Base-by-base conservation (phyloP, 805 yeast species). In the Candida incommunis region DNA sequence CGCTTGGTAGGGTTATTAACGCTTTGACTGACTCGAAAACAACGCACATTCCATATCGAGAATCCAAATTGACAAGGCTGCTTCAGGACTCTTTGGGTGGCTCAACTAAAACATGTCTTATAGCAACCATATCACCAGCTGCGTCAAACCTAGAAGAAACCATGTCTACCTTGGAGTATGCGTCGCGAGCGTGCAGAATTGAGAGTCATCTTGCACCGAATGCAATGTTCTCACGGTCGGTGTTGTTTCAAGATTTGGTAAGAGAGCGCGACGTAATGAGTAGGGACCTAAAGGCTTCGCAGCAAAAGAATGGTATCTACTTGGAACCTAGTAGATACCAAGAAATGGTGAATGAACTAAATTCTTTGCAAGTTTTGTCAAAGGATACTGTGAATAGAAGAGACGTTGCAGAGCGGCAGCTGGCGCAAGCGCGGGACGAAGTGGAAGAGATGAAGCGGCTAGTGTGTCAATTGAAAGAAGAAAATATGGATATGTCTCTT, bases 11-110 rank as follows among this genome's bases (percentile, higher is more conserved):
- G 58, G 94, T 86, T 15, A 84, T 87, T 37, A 76, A 82, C 53
- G 75, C 86, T 0, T 70, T 88, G 41, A 80, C 94, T 0, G 88
- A 82, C 51, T 74, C 78, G 1, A 74, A 71, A 49, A 66, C 78
- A 2, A 67, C 74, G 2, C 85, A 82, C 54, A 65, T 80, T 9
- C 87, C 92, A 0, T 84, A 82, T 51, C 67, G 88, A 46, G 90
- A 82, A 53, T 81, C 94, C 2, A 81, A 81, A 52, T 68, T 85
- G 44, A 82, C 95, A 0, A 68, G 90, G 48, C 76, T 86, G 9
- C 61, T 85, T 26, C 88, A 82, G 56, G 87, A 82, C 51, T 77
- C 90, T 0, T 63, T 85, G 21, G 92, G 94, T 3, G 94, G 94
- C 1, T 83, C 84, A 58, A 76, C 88, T 2, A 67, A 86, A 43